Evolutionary conservation across 2,329 filamentous ascomycete genomes (phyloP).

Genomic region (Penicillium sp.): DNA sequence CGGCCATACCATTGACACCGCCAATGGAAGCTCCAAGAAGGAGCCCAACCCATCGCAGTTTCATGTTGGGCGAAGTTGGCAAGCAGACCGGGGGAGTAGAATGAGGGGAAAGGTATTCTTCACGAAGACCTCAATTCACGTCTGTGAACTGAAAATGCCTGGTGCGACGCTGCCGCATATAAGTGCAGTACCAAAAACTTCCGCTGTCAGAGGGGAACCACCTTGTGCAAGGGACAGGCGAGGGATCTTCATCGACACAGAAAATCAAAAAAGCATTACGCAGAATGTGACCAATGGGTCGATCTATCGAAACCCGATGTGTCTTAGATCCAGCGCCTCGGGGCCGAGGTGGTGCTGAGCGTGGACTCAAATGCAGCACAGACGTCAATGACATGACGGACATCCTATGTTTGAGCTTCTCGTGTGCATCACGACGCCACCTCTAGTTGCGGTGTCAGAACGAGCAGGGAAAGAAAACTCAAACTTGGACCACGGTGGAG

Average conservation of each 20-base stretch:
- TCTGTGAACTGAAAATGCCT: neutral
- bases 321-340: neutral
- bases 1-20: constrained; percentile 5
- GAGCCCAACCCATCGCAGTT: constrained; percentile 7
- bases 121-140: neutral
- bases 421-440: neutral
- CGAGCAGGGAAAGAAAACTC: neutral
- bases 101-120: neutral
- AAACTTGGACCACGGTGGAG: neutral
- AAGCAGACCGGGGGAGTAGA: neutral
- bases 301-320: neutral
- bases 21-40: constrained; percentile 6
- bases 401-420: neutral
- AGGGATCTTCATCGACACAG: neutral
- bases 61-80: constrained; percentile 2
- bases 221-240: neutral
- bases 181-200: neutral
- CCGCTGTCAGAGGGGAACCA: neutral
- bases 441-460: neutral
- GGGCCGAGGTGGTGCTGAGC: neutral
- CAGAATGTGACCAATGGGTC: neutral
- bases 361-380: neutral
- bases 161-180: neutral
- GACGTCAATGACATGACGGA: neutral
- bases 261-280: neutral